Base-by-base conservation (phyloP, 495 filamentous ascomycete genomes). In the Apiosordaria backusii region DNA sequence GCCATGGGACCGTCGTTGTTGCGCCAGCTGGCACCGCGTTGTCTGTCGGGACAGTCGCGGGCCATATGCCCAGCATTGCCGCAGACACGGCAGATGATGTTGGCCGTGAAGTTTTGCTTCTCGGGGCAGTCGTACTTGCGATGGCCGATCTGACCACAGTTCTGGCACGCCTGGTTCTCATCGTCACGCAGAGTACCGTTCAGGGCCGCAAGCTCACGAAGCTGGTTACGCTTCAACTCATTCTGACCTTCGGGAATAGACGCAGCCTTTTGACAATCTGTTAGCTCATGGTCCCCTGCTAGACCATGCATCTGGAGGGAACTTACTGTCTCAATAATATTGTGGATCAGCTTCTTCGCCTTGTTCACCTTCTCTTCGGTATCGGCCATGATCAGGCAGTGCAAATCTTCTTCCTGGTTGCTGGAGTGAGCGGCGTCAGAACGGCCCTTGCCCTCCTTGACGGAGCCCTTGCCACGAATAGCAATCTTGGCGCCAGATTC, bases 391-490 rank as follows among this genome's bases (percentile, higher is more conserved):
- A 99, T 97, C 77, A 99, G 82, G 76, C 95, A 99, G 79, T 99
- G 95, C 53, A 99, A 84, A 81, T 99, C 95, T 81, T 99, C 95
- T 82, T 99, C 95, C 86, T 97, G 95, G 84, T 99, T 98, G 84
- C 93, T 97, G 81, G 92, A 92, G 83, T 97, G 93, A 81, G 95
- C 95, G 67, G 95, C 93, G 74, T 99, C 95, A 83, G 94, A 97
- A 73, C 93, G 93, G 73, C 95, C 95, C 75, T 99, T 99, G 83
- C 95, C 95, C 85, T 99, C 95, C 82, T 99, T 99, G 74, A 99
- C 95, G 73, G 95, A 99, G 75, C 95, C 95, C 82, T 98, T 99
- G 82, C 95, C 95, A 74, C 95, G 93, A 70, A 99, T 99, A 68
- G 95, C 95, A 82, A 99, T 99, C 77, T 99, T 99, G 76, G 95